Evolutionary conservation across 805 yeast genomes (phyloP), one percentile per base, ranked within the genome.

Genomic region (Citeromyces matritensis): DNA sequence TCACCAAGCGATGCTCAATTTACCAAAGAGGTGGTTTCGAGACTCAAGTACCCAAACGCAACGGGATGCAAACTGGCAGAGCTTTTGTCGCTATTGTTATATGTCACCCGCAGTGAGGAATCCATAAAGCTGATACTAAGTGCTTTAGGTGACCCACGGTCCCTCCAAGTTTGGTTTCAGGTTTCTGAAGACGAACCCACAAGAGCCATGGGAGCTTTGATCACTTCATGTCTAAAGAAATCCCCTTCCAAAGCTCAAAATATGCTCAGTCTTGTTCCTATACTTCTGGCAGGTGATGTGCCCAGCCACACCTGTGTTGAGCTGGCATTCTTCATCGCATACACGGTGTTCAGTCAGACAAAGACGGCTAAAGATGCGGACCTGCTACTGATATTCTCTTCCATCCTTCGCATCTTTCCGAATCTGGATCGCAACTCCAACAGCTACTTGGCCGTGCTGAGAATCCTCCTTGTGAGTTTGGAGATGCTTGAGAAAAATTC

Each of bases 121-220:
- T 57, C 64, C 27, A 58, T 55, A 31, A 43, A 51, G 14, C 50
- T 58, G 11, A 67, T 80, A 9, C 32, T 35, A 7, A 7, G 21
- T 17, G 21, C 7, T 17, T 14, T 21, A 33, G 7, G 12, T 38
- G 6, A 29, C 50, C 7, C 21, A 17, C 15, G 49, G 44, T 30
- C 39, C 45, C 4, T 6, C n/a, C 4, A 29, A 31, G 3, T 49
- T 51, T 24, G 49, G 21, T 17, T 17, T 17, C 6, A 17, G 21
- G 21, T 7, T 17, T 7, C 21, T 17, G 21, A 7, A 5, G 21
- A 17, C 59, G 21, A 17, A 17, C 6, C 21, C 7, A 17, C 83
- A 3, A 77, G 76, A 42, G 67, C 93, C 0, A 73, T 82, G 66
- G 85, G 88, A 31, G 84, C 91, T 2, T 56, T 85, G 23, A 38